Percentiles rank a stretch among this genome's conserved stretches.
These are phyloP conservation scores for Aspergillus sp. DNA, from an alignment of 2,329 filamentous ascomycete species.

Conservation along the genomic window DNA sequence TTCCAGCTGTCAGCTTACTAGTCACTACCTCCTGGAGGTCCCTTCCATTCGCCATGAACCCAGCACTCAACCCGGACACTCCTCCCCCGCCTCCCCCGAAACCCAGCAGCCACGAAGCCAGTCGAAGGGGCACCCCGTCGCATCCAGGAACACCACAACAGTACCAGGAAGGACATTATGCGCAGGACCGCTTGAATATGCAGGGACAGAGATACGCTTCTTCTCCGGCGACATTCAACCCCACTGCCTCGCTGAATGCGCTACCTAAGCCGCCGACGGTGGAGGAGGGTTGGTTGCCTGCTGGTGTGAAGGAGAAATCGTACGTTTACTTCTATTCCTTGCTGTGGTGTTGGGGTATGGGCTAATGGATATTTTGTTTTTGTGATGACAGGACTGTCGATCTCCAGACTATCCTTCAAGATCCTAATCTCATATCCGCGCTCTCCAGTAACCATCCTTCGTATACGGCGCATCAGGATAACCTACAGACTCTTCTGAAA, in stretches of 20 bases:
- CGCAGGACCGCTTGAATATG: slow-evolving; percentile 11
- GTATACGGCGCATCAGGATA: slow-evolving; percentile 63
- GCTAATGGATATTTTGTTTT: neutral
- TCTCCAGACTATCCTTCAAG: slow-evolving; percentile 77
- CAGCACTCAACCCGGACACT: slow-evolving; percentile 51
- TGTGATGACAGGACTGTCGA: slow-evolving; percentile 32
- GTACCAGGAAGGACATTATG: slow-evolving; percentile 31
- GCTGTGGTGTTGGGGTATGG: too few relatives aligned
- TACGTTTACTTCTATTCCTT: slow-evolving; percentile 46
- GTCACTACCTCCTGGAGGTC: neutral
- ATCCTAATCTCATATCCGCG: slow-evolving; percentile 69
- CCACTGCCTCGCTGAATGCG: slow-evolving; percentile 19
- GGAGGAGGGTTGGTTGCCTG: slow-evolving; percentile 73
- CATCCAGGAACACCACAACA: slow-evolving; percentile 47
- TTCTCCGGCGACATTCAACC: slow-evolving; percentile 14
- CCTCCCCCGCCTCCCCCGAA: slow-evolving; percentile 74
- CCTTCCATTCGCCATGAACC: slow-evolving; percentile 21
- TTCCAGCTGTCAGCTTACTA: neutral
- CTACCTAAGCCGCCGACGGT: slow-evolving; percentile 41
- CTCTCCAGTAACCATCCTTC: slow-evolving; percentile 77
- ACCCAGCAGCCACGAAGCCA: slow-evolving; percentile 68
- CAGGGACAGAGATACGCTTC: slow-evolving; percentile 13
- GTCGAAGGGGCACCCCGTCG: slow-evolving; percentile 64
- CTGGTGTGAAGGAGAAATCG: slow-evolving; percentile 78
- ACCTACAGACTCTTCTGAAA: slow-evolving; percentile 65